Evolutionary conservation across 2,329 filamentous ascomycete genomes (phyloP).

Genomic region (Hypomyces perniciosus): DNA sequence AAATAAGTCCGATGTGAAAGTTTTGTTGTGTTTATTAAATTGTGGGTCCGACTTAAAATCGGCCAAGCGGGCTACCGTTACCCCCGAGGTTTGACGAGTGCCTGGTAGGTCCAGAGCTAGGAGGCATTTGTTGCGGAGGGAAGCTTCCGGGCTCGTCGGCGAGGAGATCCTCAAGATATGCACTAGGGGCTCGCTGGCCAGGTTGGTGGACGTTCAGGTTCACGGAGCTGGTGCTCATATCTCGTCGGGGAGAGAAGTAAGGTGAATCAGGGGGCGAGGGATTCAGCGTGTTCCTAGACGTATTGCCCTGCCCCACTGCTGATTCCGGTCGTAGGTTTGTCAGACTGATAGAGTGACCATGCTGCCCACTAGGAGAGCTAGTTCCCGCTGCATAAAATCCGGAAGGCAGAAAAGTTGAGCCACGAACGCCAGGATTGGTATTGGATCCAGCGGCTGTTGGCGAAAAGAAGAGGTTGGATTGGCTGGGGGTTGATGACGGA

Average conservation of each 20-base stretch:
- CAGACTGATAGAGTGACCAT: conserved; percentile 52
- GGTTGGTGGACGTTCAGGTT: conserved; percentile 52
- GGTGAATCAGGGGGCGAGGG: conserved; percentile 63
- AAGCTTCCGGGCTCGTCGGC: conserved; percentile 60
- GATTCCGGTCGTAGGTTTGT: conserved; percentile 57
- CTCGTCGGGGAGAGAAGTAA: conserved; percentile 41
- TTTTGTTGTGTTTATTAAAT: background rate
- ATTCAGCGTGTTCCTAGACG: conserved; percentile 38
- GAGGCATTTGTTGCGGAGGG: conserved; percentile 38
- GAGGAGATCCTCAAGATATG: conserved; percentile 84
- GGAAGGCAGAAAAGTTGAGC: conserved; percentile 77
- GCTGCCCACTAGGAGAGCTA: conserved; percentile 41
- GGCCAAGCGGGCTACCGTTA: conserved; percentile 19
- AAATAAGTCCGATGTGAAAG: background rate
- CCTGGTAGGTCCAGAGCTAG: conserved; percentile 1
- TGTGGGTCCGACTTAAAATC: conserved; percentile 17
- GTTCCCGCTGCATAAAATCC: conserved; percentile 80
- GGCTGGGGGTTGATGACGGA: conserved; percentile 52
- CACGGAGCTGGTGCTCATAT: conserved; percentile 59
- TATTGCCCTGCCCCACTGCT: conserved; percentile 40
- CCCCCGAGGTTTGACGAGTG: conserved; percentile 3
- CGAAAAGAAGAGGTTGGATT: conserved; percentile 84
- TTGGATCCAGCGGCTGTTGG: conserved; percentile 72
- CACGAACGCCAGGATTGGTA: conserved; percentile 51
- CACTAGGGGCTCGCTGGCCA: conserved; percentile 73